Conservation (phyloP, 768 basidiomycete genomes). For the Glaciozyma antarctica region DNA sequence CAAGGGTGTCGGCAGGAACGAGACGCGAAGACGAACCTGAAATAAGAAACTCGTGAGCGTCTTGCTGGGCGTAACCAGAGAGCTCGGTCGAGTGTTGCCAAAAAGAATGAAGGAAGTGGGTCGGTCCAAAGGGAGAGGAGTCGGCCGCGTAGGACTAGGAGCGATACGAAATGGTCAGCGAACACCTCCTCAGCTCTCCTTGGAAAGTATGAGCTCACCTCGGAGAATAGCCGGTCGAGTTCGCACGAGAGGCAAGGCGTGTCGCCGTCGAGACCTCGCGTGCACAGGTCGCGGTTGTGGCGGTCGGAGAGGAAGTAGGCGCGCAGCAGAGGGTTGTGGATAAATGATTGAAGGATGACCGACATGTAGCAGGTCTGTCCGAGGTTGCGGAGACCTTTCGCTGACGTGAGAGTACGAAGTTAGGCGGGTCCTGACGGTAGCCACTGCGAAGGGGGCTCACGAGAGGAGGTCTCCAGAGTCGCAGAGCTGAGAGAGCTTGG, state of each 20-base stretch:
- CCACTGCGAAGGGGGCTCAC: background rate
- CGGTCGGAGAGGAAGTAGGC: slow-evolving; percentile 84
- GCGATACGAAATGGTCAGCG: background rate
- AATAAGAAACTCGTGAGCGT: slow-evolving; percentile 83
- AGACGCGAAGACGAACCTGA: slow-evolving; percentile 36
- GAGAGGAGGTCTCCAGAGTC: background rate
- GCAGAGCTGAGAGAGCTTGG: too few relatives aligned
- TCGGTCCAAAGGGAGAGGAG: slow-evolving; percentile 62
- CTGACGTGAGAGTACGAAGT: background rate
- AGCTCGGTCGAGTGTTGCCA: slow-evolving; percentile 68
- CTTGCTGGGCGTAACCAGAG: slow-evolving; percentile 87
- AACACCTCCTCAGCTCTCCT: background rate
- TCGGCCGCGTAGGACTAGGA: slow-evolving; percentile 31
- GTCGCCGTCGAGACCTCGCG: slow-evolving; percentile 36
- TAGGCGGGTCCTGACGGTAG: too few relatives aligned
- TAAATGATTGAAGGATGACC: slow-evolving; percentile 76
- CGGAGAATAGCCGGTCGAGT: slow-evolving; percentile 49
- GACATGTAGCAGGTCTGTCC: slow-evolving; percentile 85
- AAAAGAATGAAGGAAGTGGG: slow-evolving; percentile 68
- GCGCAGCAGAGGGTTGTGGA: slow-evolving; percentile 79
- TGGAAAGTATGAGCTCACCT: slow-evolving; percentile 43
- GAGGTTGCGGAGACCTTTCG: slow-evolving; percentile 27
- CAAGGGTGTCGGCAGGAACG: background rate
- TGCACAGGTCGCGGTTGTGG: slow-evolving; percentile 64
- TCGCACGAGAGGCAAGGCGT: slow-evolving; percentile 15